Evolutionary conservation across 208 protist species (phyloP), one percentile per base, ranked within the genome.

Genomic region (Herpetomonas muscarum): DNA sequence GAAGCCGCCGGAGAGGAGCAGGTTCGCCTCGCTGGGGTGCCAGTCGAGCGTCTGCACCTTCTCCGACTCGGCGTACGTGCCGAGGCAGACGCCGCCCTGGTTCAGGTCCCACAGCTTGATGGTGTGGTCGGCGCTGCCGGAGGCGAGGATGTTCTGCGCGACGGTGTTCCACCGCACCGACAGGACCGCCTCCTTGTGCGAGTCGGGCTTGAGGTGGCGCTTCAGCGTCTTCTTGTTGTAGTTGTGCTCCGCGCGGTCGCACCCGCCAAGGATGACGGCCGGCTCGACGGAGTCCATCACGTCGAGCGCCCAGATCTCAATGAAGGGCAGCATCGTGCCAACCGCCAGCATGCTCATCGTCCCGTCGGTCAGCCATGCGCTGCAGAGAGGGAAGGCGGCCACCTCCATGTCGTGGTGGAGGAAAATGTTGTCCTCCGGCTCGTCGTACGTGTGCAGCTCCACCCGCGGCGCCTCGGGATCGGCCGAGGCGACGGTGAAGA

Each of bases 291-390:
- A 79, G 67, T 99, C 97, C 29, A 99, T 89, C 15, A 99, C 80
- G 72, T 99, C 98, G 15, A 99, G 76, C 49, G 98, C 85, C 97
- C 97, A 99, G 17, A 99, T 70, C 59, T 99, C 97, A 55, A 99
- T 97, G 25, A 87, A 85, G n/a, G 96, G 95, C 24, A 93, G 74
- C 79, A 99, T 98, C 9, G 96, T 98, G 55, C 96, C 97, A n/a
- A 99, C 79, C 12, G 97, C 98, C 15, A 95, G 68, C 56, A 97
- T 86, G 41, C 96, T 98, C 64, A 93, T 86, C 37, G 73, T 74
- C 26, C 81, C 81, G 41, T 92, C 87, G 32, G 96, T 95, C 42
- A 97, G 74, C 96, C 97, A 99, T 46, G 91, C 77, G n/a, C 96
- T 79, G 48, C 75, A 92, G 0, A 99, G 84, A 22, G 97, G 97